Evolutionary conservation across 371 early-diverging fungal genomes (phyloP).

Genomic region (Thermomucor indicae-seudaticae): DNA sequence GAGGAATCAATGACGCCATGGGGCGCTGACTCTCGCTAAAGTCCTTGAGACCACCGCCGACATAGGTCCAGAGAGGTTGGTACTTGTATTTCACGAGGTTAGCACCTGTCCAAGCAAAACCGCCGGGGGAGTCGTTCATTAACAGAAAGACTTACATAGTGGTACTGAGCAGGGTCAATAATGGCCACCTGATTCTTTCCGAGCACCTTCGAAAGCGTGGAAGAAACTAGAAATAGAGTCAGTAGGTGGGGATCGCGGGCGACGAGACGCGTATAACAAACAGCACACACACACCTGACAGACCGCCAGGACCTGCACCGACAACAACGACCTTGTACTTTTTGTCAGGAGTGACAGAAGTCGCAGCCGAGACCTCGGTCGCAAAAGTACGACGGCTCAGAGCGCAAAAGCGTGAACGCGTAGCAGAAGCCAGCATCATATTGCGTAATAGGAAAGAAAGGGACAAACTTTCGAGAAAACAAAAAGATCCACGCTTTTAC

Average conservation of each 20-base stretch:
- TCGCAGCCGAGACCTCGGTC: slow-evolving; percentile 21
- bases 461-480: neutral
- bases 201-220: slow-evolving; percentile 55
- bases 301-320: slow-evolving; percentile 67
- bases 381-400: slow-evolving; percentile 14
- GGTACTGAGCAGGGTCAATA: slow-evolving; percentile 72
- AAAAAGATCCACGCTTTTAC: neutral
- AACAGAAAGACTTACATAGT: slow-evolving; percentile 68
- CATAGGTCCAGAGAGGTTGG: slow-evolving; percentile 89
- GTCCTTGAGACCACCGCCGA: slow-evolving; percentile 84
- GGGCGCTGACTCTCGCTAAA: slow-evolving; percentile 67
- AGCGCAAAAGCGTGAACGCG: slow-evolving; percentile 7
- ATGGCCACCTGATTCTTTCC: slow-evolving; percentile 74
- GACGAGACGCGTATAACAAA: neutral
- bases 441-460: neutral
- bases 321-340: slow-evolving; percentile 63
- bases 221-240: slow-evolving; percentile 49
- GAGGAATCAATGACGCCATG: slow-evolving; percentile 67
- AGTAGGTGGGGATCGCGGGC: too few relatives aligned
- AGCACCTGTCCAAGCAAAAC: too few relatives aligned
- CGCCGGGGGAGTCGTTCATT: too few relatives aligned
- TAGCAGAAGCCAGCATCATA: slow-evolving; percentile 1
- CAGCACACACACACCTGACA: slow-evolving; percentile 38
- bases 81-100: slow-evolving; percentile 50
- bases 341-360: slow-evolving; percentile 20